A percentile compares a stretch with the other conserved stretches of the same genome.
Evolutionary conservation across 306 rosid genomes (phyloP).

Genomic region (Lathyrus aphaca): DNA sequence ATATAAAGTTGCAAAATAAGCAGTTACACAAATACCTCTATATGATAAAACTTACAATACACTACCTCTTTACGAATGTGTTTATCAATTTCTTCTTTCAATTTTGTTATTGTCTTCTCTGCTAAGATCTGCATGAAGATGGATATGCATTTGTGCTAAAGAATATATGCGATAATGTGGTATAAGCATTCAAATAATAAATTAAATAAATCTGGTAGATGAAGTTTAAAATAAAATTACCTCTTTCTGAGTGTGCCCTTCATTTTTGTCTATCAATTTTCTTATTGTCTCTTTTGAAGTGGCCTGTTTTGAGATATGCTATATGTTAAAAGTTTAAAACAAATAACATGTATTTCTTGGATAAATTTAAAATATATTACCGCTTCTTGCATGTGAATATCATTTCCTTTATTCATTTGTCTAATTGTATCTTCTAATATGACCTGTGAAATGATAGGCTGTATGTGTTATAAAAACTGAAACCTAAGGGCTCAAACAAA

Average conservation of each 20-base stretch:
- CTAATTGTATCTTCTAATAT: conserved; percentile 45
- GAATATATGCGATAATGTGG: conserved; percentile 1
- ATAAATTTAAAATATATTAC: conserved; percentile 41
- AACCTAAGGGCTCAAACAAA: conserved; percentile 11
- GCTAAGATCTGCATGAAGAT: conserved; percentile 34
- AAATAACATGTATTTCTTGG: conserved; percentile 10
- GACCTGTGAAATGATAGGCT: conserved; percentile 38
- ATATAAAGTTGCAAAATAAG: conserved; percentile 13
- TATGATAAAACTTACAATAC: conserved; percentile 23
- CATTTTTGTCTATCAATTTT: conserved; percentile 51
- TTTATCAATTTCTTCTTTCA: conserved; percentile 48
- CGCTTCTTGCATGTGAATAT: conserved; percentile 47
- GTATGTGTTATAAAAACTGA: conserved; percentile 22
- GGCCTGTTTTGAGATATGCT: conserved; percentile 35
- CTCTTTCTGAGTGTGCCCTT: conserved; percentile 51
- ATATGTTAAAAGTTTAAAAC: conserved; percentile 3
- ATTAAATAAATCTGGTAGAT: conserved; percentile 7
- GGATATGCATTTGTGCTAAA: conserved; percentile 14
- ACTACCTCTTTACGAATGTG: conserved; percentile 55
- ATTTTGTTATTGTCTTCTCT: conserved; percentile 46
- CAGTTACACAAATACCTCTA: conserved; percentile 8
- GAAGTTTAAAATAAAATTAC: conserved; percentile 41
- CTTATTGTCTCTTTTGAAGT: conserved; percentile 48
- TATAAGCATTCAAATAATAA: conserved; percentile 11
- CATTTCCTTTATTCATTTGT: conserved; percentile 49